A percentile compares a stretch with the other conserved stretches of the same genome.
Evolutionary conservation across 2,329 filamentous ascomycete species (phyloP).

Genomic region (Fusarium subtropicale): DNA sequence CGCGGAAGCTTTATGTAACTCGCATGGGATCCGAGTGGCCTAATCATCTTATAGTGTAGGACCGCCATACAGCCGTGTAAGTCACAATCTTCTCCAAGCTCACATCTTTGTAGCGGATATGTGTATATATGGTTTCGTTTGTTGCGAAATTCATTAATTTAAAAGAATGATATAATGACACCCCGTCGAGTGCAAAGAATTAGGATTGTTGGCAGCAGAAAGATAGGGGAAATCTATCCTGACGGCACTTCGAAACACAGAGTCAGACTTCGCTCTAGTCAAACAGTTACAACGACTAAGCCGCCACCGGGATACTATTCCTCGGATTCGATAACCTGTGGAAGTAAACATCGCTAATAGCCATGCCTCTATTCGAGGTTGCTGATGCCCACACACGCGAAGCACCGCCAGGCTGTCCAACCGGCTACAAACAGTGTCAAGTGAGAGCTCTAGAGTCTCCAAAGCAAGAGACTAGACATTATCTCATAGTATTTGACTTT

Average conservation of each 20-base stretch:
- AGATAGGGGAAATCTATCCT: neutral
- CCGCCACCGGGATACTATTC: neutral
- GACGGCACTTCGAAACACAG: neutral
- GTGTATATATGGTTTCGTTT: neutral
- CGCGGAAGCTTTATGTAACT: neutral
- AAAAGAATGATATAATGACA: neutral
- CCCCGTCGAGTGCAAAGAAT: neutral
- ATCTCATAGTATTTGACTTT: neutral
- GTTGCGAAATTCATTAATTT: neutral
- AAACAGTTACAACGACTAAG: neutral
- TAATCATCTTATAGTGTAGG: neutral
- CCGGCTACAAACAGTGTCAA: too few species aligned
- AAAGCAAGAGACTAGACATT: neutral
- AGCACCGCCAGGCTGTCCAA: too few species aligned
- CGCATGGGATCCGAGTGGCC: too few species aligned
- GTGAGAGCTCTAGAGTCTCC: too few species aligned
- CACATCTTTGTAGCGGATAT: neutral
- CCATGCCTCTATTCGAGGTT: neutral
- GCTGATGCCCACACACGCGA: too few species aligned
- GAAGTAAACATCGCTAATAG: neutral
- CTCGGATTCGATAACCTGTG: neutral
- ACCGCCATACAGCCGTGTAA: neutral
- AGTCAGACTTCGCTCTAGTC: neutral
- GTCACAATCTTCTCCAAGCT: neutral
- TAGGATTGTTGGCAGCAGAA: neutral